Conservation (phyloP, 495 filamentous ascomycete species). For the Trichoderma reesei region DNA sequence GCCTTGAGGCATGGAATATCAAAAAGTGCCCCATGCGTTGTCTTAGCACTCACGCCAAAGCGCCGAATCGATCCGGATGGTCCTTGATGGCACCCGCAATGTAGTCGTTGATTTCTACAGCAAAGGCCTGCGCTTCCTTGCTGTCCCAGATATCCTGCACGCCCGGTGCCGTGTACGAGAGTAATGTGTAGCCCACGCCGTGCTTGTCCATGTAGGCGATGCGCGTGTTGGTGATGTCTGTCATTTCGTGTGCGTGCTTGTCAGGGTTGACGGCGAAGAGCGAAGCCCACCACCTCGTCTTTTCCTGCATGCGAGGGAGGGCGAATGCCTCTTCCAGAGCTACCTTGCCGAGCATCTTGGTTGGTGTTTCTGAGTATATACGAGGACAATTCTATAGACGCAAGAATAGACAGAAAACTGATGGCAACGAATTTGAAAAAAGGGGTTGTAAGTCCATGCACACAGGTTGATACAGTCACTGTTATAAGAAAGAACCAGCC, state of each 20-base stretch:
- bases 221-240: slow-evolving; percentile 39
- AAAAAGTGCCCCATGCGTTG: no score
- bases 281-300: slow-evolving; percentile 38
- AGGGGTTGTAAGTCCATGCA: no score
- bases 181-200: slow-evolving; percentile 51
- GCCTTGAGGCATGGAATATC: no score
- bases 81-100: slow-evolving; percentile 41
- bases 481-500: background rate
- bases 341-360: slow-evolving; percentile 42
- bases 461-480: background rate
- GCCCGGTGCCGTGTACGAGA: slow-evolving; percentile 47
- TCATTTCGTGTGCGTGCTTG: slow-evolving; percentile 12
- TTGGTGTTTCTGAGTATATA: background rate
- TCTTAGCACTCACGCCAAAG: slow-evolving; percentile 30
- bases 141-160: slow-evolving; percentile 44
- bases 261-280: slow-evolving; percentile 19
- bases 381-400: background rate
- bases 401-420: background rate
- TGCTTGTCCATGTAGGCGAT: slow-evolving; percentile 45
- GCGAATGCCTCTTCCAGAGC: slow-evolving; percentile 44
- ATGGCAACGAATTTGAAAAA: no score
- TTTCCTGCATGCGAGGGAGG: slow-evolving; percentile 30
- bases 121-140: slow-evolving; percentile 23
- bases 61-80: slow-evolving; percentile 45
- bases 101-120: slow-evolving; percentile 47